These are phyloP conservation scores for Phycomyces nitens DNA, from an alignment of 192 early-diverging fungal genomes.

Conservation along the genomic window DNA sequence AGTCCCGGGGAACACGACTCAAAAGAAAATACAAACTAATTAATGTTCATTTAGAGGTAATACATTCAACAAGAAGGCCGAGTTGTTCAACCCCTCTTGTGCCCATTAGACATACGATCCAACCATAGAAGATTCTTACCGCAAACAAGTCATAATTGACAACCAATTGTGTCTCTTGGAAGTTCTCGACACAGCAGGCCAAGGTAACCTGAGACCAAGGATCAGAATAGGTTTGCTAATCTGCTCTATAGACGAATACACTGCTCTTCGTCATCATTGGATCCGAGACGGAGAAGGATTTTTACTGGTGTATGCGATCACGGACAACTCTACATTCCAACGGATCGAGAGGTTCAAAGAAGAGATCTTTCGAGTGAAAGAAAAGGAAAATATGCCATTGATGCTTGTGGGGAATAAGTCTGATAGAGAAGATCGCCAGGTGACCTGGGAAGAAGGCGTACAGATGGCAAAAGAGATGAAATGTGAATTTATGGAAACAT, in stretches of 20 bases:
- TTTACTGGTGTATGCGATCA: constrained; percentile 81
- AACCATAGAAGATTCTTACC: constrained; percentile 96
- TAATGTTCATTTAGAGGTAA: not conserved
- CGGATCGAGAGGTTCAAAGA: constrained; percentile 74
- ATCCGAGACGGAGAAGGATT: constrained; percentile 78
- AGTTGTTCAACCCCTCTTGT: too few species aligned
- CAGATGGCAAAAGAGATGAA: constrained; percentile 62
- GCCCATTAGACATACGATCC: constrained; percentile 96
- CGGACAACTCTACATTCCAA: constrained; percentile 76
- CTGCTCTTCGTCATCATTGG: constrained; percentile 75
- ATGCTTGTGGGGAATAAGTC: constrained; percentile 90
- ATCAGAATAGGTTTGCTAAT: not conserved
- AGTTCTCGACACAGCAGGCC: constrained; percentile 93
- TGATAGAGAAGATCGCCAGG: constrained; percentile 79
- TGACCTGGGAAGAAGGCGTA: constrained; percentile 72
- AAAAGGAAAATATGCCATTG: constrained; percentile 72
- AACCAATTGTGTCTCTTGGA: constrained; percentile 92
- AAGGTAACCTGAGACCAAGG: constrained; percentile 38
- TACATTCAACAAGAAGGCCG: too few species aligned
- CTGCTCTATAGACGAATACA: constrained; percentile 57
- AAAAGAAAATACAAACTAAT: too few species aligned
- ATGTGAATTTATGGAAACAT: constrained; percentile 81
- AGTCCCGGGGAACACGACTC: not conserved
- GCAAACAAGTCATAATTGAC: constrained; percentile 96
- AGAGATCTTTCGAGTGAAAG: constrained; percentile 83